Conservation (phyloP, 306 rosid genomes). For the Geum urbanum region DNA sequence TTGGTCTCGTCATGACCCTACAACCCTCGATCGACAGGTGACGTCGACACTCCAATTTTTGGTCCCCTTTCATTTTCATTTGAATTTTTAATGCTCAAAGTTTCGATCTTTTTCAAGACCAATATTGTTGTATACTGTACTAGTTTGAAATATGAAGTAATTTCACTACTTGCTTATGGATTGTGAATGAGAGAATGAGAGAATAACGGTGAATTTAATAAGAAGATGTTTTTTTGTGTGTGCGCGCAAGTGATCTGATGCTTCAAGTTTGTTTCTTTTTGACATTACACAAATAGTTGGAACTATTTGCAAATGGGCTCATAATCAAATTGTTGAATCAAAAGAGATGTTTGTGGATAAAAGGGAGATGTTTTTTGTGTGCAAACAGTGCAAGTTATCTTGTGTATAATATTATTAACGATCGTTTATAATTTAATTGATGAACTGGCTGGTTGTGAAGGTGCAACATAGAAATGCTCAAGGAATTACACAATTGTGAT, state of each 20-base stretch:
- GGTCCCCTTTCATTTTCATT: neutral
- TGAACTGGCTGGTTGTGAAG: too few relatives aligned
- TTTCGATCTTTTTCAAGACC: neutral
- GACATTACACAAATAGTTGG: too few relatives aligned
- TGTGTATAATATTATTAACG: neutral
- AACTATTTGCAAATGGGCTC: neutral
- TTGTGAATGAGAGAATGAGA: neutral
- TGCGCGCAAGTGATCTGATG: neutral
- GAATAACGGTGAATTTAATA: neutral
- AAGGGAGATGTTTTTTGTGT: neutral
- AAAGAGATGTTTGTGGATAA: neutral
- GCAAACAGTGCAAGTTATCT: neutral
- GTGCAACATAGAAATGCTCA: neutral
- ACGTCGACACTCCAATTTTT: neutral
- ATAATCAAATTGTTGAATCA: neutral
- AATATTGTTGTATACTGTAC: neutral
- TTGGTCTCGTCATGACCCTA: conserved; percentile 79
- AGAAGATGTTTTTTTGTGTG: neutral
- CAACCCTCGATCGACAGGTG: conserved; percentile 73
- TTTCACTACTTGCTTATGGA: neutral
- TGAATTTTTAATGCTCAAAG: neutral
- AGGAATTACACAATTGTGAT: neutral
- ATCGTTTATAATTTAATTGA: neutral
- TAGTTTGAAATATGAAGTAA: neutral
- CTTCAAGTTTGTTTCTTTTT: too few relatives aligned